Base-by-base conservation (phyloP, 768 basidiomycete species). In the Phaeotremella skinneri region DNA sequence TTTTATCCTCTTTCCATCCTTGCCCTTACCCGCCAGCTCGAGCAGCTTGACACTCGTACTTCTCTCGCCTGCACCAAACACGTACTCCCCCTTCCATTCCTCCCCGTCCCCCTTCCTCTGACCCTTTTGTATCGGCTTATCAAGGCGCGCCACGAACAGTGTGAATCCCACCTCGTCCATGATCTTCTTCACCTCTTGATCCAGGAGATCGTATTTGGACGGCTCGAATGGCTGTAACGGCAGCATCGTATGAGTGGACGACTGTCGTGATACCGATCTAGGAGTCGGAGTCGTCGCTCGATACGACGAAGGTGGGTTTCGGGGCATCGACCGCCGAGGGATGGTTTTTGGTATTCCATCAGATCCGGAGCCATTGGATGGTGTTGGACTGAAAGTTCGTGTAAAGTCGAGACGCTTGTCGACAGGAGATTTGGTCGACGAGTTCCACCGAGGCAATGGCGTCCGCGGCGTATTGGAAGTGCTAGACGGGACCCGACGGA, bases 51-150 rank as follows among this genome's bases (percentile, higher is more conserved):
- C 69, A 0, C 31, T 30, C 16, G 16, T 61, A 6, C 41, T 42
- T 47, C 56, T 68, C 49, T 70, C 64, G 4, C 67, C 67, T n/a
- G 62, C 62, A 0, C 69, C 69, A 57, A 73, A 73, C 4, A 73
- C 56, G 47, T 50, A 73, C 55, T 69, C 67, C 0, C 72, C 72
- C 48, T 73, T 73, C 69, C 72, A 73, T 49, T 73, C 72, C 26
- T 69, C 65, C n/a, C 59, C 49, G n/a, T 73, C 69, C 21, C 32
- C 54, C 48, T 52, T 55, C 32, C 69, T 41, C 49, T 70, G 69
- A 47, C 67, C 67, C 23, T 54, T 47, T 25, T 66, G 64, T 49
- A 73, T 7, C 1, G 69, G 25, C 31, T 37, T 42, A 56, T 73
- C 72, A 14, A 70, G n/a, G 14, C 72, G 31, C 14, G 59, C 49